Base-by-base conservation (phyloP, 352 stramenopile genomes). In the Pythium biforme region DNA sequence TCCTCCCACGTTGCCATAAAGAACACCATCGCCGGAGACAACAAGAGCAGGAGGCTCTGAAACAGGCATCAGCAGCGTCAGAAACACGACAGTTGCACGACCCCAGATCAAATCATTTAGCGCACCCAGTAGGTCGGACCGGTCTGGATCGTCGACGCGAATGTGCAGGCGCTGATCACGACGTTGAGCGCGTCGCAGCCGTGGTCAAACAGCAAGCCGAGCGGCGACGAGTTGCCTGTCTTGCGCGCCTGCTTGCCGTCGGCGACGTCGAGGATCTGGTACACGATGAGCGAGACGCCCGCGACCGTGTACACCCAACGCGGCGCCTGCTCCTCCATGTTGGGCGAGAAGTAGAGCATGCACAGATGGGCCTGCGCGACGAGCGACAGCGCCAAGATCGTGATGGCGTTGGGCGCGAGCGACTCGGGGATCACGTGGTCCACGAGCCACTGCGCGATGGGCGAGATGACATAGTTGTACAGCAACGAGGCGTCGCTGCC, bases 1-100 rank as follows among this genome's bases (percentile, higher is more conserved):
- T 99, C 92, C 72, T 99, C 97, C 97, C 96, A 99, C n/a, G 95
- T 99, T 12, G 92, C 89, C 74, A 98, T 92, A 66, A 98, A 99
- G 71, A 99, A 99, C 7, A 98, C 86, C 80, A 80, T 95, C 46
- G 81, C 88, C 62, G 67, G 90, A 26, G 75, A 71, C 19, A 83
- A 72, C 60, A 86, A 83, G 51, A 86, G 74, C 49, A 85, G 64
- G 59, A 96, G 74, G 65, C 79, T 92, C 89, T 95, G 68, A 17
- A 29, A 33, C n/a, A n/a, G 20, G 15, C 5, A 22, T 46, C 22
- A n/a, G 11, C 8, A 31, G 10, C 39, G 31, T 60, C 26, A 59
- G 40, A 65, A 64, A 41, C 26, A 56, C 31, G n/a, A 22, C 22
- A 39, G 37, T 17, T 41, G 37, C 55, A 62, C 62, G 66, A 25